Evolutionary conservation across 1,139 yeast species (phyloP), one percentile per base, ranked within the genome.

Genomic region (Pneumocystis murina): DNA sequence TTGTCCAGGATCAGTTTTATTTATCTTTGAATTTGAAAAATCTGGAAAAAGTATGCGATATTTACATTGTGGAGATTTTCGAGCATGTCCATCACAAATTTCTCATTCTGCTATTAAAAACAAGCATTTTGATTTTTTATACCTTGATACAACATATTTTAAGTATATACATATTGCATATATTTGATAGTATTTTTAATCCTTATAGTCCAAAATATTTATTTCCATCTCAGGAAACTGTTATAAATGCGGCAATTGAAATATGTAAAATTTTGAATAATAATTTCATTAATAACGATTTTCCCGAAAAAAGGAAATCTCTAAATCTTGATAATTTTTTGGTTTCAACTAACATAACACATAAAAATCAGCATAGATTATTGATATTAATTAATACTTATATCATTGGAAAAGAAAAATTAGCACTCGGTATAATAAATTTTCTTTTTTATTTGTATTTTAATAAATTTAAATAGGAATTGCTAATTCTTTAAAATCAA

Each of bases 1-100:
- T 74, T 92, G 98, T 73, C 97, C 97, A 0, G 98, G 98, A 1
- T 88, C 97, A 0, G 89, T 83, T 0, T 81, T 92, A 0, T 86
- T 90, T 67, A 74, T 90, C 20, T 86, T 88, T 69, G 86, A 85
- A 70, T 81, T 85, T 16, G 39, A 69, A 68, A 63, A 77, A 60
- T 73, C 76, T 54, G 77, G 82, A 7, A 59, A 61, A 33, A 38
- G 17, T 6, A 40, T 62, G 35, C 64, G 67, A 14, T 65, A 64
- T 0, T 74, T 92, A 54, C 98, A 92, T 72, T 90, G 97, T 64
- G 98, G 97, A 4, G 98, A 92, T 73, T 92, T 91, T 70, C 76
- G 98, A 64, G 91, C 90, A 14, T 80, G 80, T 77, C 62, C 64
- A 64, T 38, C 73, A 73, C 63, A 70, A 24, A 35, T 69, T 16